Evolutionary conservation across 192 early-diverging fungal species (phyloP).

Genomic region (Coemansia asiatica): DNA sequence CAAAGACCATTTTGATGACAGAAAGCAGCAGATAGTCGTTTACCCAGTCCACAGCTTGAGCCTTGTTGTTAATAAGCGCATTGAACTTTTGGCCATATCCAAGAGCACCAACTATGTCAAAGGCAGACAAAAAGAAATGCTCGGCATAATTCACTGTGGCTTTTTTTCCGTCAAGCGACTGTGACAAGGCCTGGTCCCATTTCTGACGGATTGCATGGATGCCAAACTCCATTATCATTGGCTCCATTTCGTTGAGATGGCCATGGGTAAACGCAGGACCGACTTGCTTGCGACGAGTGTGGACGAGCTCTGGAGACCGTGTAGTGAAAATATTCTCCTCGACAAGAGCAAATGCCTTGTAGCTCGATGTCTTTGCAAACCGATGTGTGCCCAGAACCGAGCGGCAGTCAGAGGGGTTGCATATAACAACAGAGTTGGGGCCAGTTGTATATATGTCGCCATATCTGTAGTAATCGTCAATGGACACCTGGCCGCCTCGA

Average conservation of each 20-base stretch:
- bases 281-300: slow-evolving; percentile 33
- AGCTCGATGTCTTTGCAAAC: slow-evolving; percentile 27
- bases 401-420: slow-evolving; percentile 37
- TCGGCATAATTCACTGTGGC: slow-evolving; percentile 19
- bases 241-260: slow-evolving; percentile 41
- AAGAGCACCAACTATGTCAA: slow-evolving; percentile 31
- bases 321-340: slow-evolving; percentile 49
- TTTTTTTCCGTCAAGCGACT: slow-evolving; percentile 24
- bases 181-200: slow-evolving; percentile 40
- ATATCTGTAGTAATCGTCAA: slow-evolving; percentile 15
- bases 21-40: slow-evolving; percentile 9
- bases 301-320: slow-evolving; percentile 30
- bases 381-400: slow-evolving; percentile 23
- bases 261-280: slow-evolving; percentile 28
- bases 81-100: slow-evolving; percentile 43
- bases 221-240: slow-evolving; percentile 29
- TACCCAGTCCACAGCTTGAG: slow-evolving; percentile 27
- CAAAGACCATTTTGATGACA: neutral
- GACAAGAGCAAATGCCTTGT: slow-evolving; percentile 30
- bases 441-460: slow-evolving; percentile 36
- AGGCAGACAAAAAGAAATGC: slow-evolving; percentile 27
- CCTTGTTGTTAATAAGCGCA: slow-evolving; percentile 19
- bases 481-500: slow-evolving; percentile 32
- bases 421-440: slow-evolving; percentile 29
- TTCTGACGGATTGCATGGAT: slow-evolving; percentile 22